phyloP scores from a whole-genome alignment of 2,329 filamentous ascomycete species.

The Talaromyces sp. region DNA sequence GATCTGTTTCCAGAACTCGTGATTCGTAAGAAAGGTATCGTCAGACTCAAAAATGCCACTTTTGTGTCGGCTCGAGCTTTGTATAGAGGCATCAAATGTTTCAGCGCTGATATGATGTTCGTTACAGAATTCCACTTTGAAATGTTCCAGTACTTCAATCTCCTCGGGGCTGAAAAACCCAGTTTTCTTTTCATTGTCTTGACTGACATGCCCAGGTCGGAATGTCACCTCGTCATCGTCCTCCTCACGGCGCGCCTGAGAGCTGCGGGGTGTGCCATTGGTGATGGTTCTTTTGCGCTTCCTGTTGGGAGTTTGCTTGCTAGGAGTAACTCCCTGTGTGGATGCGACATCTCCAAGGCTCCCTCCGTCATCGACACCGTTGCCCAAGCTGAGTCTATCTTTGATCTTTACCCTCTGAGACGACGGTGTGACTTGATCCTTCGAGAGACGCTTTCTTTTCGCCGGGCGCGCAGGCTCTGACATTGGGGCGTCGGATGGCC shows the following conservation, averaged over 20 bases:
- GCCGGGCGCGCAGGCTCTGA: constrained; percentile 16
- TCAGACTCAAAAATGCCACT: constrained; percentile 22
- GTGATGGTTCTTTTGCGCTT: not conserved
- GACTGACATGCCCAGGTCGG: constrained; percentile 8
- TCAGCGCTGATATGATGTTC: constrained; percentile 19
- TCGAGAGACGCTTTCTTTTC: constrained; percentile 27
- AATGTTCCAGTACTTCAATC: constrained; percentile 26
- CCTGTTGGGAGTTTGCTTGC: not conserved
- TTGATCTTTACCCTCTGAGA: constrained; percentile 1
- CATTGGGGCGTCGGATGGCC: not conserved
- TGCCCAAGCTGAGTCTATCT: not conserved
- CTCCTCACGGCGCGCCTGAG: not conserved
- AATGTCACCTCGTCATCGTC: not conserved
- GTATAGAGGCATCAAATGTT: constrained; percentile 31
- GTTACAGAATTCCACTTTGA: constrained; percentile 34
- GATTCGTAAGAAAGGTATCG: constrained; percentile 21
- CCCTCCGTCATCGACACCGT: not conserved
- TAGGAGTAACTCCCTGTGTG: not conserved
- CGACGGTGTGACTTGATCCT: not conserved
- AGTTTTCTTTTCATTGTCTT: constrained; percentile 19
- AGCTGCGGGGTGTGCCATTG: not conserved
- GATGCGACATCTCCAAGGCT: not conserved
- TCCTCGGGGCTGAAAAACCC: constrained; percentile 31
- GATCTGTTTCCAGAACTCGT: constrained; percentile 34
- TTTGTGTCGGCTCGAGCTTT: constrained; percentile 28